These are phyloP conservation scores for Orbilia ellipsospora DNA, from an alignment of 2,329 filamentous ascomycete species.

Conservation along the genomic window DNA sequence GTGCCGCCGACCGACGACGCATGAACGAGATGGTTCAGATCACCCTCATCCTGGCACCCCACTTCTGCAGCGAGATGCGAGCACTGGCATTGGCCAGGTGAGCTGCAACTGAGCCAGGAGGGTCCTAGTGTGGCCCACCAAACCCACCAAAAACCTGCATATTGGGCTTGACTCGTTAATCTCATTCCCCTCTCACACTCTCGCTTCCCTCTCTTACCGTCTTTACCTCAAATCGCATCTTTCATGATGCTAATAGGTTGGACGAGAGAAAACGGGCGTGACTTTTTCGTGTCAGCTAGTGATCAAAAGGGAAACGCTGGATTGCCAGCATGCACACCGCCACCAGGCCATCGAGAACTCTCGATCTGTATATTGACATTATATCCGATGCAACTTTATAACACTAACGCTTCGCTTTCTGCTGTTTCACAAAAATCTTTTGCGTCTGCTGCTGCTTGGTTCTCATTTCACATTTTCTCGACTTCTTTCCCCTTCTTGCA, in stretches of 20 bases:
- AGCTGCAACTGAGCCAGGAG: slow-evolving; percentile 40
- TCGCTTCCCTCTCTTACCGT: neutral
- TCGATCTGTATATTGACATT: slow-evolving; percentile 12
- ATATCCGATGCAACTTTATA: slow-evolving; percentile 16
- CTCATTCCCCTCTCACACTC: neutral
- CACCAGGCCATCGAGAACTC: neutral
- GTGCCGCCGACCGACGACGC: slow-evolving; percentile 35
- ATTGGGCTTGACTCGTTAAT: slow-evolving; percentile 39
- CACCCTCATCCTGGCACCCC: slow-evolving; percentile 3
- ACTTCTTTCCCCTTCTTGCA: neutral
- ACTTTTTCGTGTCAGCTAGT: slow-evolving; percentile 32
- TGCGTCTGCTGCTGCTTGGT: neutral
- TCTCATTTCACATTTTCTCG: slow-evolving; percentile 9
- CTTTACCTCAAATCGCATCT: neutral
- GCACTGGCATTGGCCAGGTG: slow-evolving; percentile 41
- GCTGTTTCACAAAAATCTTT: neutral
- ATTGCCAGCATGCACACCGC: slow-evolving; percentile 1
- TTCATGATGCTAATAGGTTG: neutral
- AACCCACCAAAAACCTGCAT: slow-evolving; percentile 37
- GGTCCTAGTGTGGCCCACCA: slow-evolving; percentile 17
- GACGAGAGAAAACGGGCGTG: slow-evolving; percentile 11
- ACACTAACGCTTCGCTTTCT: neutral
- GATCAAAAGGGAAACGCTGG: slow-evolving; percentile 6
- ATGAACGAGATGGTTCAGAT: slow-evolving; percentile 22
- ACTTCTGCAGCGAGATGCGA: neutral